phyloP scores from a whole-genome alignment of 768 basidiomycete genomes.

The Pulveroboletus ravenelii region DNA sequence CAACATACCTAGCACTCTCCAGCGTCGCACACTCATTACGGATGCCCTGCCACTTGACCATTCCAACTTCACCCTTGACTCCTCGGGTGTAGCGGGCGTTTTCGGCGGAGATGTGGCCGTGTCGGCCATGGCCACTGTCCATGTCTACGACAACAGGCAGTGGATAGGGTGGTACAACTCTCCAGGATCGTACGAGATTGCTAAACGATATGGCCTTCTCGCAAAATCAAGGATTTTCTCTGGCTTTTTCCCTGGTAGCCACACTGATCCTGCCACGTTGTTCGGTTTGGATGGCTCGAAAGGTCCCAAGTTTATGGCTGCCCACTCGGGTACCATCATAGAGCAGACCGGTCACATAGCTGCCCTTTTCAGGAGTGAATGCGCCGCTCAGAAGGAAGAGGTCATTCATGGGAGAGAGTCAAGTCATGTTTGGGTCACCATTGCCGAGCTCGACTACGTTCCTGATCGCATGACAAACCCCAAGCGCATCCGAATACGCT shows the following conservation, averaged over 20 bases:
- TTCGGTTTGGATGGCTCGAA: conserved; percentile 29
- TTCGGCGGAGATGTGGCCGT: conserved; percentile 38
- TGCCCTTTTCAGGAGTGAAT: conserved; percentile 26
- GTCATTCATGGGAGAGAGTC: conserved; percentile 25
- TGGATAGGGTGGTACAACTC: conserved; percentile 38
- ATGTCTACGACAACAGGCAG: conserved; percentile 28
- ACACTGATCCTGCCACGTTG: conserved; percentile 29
- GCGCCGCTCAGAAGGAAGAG: conserved; percentile 8
- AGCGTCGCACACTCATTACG: too few species aligned
- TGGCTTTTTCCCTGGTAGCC: conserved; percentile 32
- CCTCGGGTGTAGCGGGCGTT: conserved; percentile 1
- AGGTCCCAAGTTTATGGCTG: conserved; percentile 31
- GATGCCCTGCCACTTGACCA: too few species aligned
- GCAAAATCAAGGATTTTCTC: conserved; percentile 32
- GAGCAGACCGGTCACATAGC: conserved; percentile 30
- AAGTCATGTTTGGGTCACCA: conserved; percentile 22
- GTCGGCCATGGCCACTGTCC: conserved; percentile 35
- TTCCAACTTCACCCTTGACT: too few species aligned
- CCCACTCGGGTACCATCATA: conserved; percentile 31
- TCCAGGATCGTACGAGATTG: conserved; percentile 28
- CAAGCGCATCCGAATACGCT: conserved; percentile 14
- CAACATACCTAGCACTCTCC: too few species aligned
- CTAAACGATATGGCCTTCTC: too few species aligned
- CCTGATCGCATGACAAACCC: conserved; percentile 17
- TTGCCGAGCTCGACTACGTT: conserved; percentile 23